Base-by-base conservation (phyloP, 2,329 filamentous ascomycete genomes). In the Cadophora sp. region DNA sequence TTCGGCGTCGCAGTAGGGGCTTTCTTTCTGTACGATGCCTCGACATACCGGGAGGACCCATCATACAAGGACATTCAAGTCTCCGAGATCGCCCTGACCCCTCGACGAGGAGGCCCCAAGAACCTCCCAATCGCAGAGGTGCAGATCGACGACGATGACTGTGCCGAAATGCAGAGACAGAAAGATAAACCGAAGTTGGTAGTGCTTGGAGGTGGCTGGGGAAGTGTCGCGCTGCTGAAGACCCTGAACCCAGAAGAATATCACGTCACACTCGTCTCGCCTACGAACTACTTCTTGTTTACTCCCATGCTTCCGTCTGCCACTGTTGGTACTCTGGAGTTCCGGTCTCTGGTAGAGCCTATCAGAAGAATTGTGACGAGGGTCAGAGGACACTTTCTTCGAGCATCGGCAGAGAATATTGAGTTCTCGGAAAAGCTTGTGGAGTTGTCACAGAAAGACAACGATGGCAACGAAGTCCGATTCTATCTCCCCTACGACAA, bases 401-500 rank as follows among this genome's bases (percentile, higher is more conserved):
- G 94, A 73, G 96, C 93, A 22, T 87, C 85, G 72, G 96, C 96
- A 9, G 91, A 96, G 73, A 91, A 97, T 77, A 89, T 99, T 27
- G 93, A 97, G 65, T 97, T 98, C 77, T 93, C 92, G 0, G 87
- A 94, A 76, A 97, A 97, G 78, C 83, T 99, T 66, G 89, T 99
- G 7, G 96, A 99, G 79, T 87, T 97, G 1, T 90, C 91, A 0
- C 92, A 97, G 73, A 77, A 84, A 2, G 91, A 94, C 73, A 80
- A 87, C 3, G 80, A 84, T 68, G 96, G 96, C 4, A 83, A 92
- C n/a, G 89, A 91, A 75, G 84, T 89, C 66, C 85, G 89, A 50
- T 99, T 98, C 81, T 99, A 99, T 78, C 86, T 99, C 1, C 96
- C 96, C 0, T 99, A 99, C 78, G 97, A 99, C 79, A 99, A 99